Evolutionary conservation across 306 rosid genomes (phyloP), one percentile per base, ranked within the genome.

Genomic region (Argentina anserina): DNA sequence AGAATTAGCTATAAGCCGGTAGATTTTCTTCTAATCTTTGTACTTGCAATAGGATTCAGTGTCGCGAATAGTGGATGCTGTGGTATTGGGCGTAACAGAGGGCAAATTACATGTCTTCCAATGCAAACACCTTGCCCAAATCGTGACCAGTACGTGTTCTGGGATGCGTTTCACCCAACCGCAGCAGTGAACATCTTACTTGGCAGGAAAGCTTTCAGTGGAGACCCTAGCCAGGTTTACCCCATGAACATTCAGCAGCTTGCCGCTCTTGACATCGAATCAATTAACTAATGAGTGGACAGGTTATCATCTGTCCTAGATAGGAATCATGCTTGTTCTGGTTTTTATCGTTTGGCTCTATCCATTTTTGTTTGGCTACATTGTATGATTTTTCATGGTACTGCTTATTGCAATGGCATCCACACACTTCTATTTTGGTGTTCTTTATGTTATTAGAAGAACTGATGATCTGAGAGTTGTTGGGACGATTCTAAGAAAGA

Each of bases 161-260:
- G 97, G 97, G 98, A 93, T 81, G 98, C 98, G 52, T 93, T 89
- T 64, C 98, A 91, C 79, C 97, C 98, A 56, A 93, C 97, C 0
- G 86, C 79, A 75, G 97, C 97, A 52, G 94, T 84, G 29, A 91
- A 91, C 84, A 50, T 87, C 76, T 75, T 91, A 10, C 76, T 89
- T 82, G 98, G 82, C 47, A 82, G 67, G 62, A 85, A 70, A 74
- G 98, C 95, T 70, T 89, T 94, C 77, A 80, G 29, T 72, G 96
- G 96, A 5, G 85, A 84, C 76, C 47, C 36, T 0, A 81, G 71
- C 71, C 21, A 73, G 69, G 82, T 85, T 75, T 87, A 77, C 78
- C 97, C 98, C 47, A 71, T 85, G 7, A 93, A 85, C 80, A 78
- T 89, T 33, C 69, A 71, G 72, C 91, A 88, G 79, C 97, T 93